Conservation (phyloP, 1,284 basidiomycete genomes). For the Ceratobasidium sp. region DNA sequence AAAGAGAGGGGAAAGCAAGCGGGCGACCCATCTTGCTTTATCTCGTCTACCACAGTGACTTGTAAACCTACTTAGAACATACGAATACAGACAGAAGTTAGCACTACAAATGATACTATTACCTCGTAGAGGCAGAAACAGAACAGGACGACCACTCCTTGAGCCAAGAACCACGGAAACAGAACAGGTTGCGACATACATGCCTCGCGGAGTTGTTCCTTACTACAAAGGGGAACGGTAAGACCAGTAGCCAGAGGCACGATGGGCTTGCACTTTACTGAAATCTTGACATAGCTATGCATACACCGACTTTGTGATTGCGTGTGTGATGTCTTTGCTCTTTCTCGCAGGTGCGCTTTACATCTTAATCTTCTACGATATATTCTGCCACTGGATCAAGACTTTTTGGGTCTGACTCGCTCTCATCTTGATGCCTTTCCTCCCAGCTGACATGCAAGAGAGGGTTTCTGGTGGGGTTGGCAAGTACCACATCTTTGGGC, state of each 20-base stretch:
- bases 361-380: conserved; percentile 6
- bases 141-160: no score
- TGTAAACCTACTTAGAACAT: no score
- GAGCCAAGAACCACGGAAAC: no score
- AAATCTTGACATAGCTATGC: not conserved
- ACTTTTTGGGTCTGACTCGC: not conserved
- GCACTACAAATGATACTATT: no score
- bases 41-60: no score
- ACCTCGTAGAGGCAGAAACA: no score
- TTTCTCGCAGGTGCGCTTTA: not conserved
- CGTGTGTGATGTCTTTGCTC: not conserved
- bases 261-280: not conserved
- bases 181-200: no score
- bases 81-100: no score
- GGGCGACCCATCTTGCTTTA: no score
- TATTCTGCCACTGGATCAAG: conserved; percentile 22
- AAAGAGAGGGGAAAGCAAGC: no score
- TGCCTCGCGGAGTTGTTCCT: no score
- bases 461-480: not conserved
- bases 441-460: not conserved
- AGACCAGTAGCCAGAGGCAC: not conserved
- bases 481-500: not conserved
- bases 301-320: conserved; percentile 10
- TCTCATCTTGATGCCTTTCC: not conserved
- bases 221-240: not conserved